Percentiles rank a stretch among this genome's conserved stretches.
These are phyloP conservation scores for Lyophyllum shimeji DNA, from an alignment of 768 basidiomycete species.

Conservation along the genomic window DNA sequence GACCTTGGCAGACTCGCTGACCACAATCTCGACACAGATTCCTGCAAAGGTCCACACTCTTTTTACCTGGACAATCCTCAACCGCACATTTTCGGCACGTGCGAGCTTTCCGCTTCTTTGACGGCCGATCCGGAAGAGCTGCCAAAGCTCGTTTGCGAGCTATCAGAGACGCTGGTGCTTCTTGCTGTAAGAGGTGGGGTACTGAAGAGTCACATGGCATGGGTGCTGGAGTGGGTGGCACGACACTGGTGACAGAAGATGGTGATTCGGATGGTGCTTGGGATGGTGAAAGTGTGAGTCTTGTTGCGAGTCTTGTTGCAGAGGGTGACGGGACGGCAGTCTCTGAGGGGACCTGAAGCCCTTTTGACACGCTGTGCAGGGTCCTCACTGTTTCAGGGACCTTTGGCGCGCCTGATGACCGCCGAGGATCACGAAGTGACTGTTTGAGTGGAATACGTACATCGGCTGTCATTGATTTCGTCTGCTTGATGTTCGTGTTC, in stretches of 20 bases:
- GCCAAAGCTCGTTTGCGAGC: background rate
- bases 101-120: background rate
- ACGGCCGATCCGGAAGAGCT: background rate
- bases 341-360: background rate
- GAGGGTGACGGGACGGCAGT: too few species aligned
- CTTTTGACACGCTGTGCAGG: background rate
- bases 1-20: background rate
- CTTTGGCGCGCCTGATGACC: background rate
- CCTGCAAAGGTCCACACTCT: background rate
- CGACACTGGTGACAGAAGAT: too few species aligned
- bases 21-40: background rate
- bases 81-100: constrained; percentile 1
- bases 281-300: too few species aligned
- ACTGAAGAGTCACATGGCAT: too few species aligned
- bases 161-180: background rate
- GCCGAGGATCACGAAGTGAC: background rate
- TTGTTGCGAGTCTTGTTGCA: too few species aligned
- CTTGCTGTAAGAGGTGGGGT: background rate
- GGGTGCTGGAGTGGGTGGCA: background rate
- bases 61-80: background rate
- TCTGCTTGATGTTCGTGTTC: constrained; percentile 1
- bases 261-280: too few species aligned
- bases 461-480: constrained; percentile 1
- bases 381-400: background rate
- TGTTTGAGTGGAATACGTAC: background rate